Conservation (phyloP, 2,329 filamentous ascomycete genomes). For the Ophiocordyceps camponoti-saundersi region DNA sequence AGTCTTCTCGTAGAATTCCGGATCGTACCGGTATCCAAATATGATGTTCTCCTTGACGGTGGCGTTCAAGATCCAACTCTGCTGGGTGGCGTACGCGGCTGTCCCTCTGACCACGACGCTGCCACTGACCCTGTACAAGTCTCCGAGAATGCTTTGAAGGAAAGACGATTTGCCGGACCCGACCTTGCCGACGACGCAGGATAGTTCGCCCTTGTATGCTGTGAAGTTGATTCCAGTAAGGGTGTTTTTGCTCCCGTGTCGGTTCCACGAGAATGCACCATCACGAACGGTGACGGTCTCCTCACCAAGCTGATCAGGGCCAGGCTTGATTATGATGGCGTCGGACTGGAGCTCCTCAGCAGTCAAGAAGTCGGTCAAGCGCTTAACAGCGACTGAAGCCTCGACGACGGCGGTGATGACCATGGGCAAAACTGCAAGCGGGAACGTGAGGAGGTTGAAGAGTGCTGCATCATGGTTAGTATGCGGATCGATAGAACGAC, state of each 20-base stretch:
- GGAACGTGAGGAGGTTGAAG: constrained; percentile 94
- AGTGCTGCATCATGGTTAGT: constrained; percentile 40
- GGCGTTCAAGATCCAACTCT: constrained; percentile 94
- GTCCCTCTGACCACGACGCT: constrained; percentile 67
- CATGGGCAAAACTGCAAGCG: constrained; percentile 87
- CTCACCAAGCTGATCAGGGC: constrained; percentile 63
- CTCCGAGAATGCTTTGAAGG: constrained; percentile 73
- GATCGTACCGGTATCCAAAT: constrained; percentile 88
- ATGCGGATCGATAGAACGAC: background rate
- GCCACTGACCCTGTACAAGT: constrained; percentile 79
- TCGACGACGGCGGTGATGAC: constrained; percentile 95
- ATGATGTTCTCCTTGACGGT: constrained; percentile 94
- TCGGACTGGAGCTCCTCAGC: constrained; percentile 83
- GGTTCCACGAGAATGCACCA: constrained; percentile 89
- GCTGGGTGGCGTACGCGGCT: constrained; percentile 83
- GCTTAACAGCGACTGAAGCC: constrained; percentile 77
- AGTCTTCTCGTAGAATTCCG: constrained; percentile 85
- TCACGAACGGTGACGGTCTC: constrained; percentile 73
- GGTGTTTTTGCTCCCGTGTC: constrained; percentile 52
- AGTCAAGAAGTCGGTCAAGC: constrained; percentile 68
- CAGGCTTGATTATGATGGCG: constrained; percentile 53
- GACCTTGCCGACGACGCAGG: constrained; percentile 87
- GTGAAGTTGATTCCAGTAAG: constrained; percentile 76
- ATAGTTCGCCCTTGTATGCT: constrained; percentile 82
- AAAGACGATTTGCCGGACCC: constrained; percentile 90